phyloP scores from a whole-genome alignment of 495 filamentous ascomycete genomes.

The Evernia prunastri region DNA sequence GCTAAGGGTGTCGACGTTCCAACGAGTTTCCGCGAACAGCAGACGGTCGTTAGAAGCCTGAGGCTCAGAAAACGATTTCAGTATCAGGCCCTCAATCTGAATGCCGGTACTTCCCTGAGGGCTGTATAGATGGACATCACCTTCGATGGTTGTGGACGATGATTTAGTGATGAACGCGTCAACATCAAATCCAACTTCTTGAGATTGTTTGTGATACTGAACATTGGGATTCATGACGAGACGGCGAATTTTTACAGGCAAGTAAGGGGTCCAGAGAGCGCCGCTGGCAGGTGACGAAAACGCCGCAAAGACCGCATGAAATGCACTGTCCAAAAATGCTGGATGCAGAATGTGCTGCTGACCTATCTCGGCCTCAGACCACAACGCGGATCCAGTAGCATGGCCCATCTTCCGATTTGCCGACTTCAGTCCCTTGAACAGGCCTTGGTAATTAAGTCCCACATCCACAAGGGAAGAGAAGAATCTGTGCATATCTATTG shows the following conservation, averaged over 20 bases:
- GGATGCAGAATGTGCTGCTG: conserved; percentile 38
- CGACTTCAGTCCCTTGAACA: conserved; percentile 36
- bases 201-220: conserved; percentile 1
- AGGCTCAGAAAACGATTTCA: not conserved
- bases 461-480: conserved; percentile 40
- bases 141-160: not conserved
- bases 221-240: not conserved
- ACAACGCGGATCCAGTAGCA: conserved; percentile 33
- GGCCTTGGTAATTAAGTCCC: conserved; percentile 38
- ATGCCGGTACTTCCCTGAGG: not conserved
- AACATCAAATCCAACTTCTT: not conserved
- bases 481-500: conserved; percentile 34
- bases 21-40: not conserved
- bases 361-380: conserved; percentile 28
- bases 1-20: not conserved
- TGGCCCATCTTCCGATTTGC: conserved; percentile 42
- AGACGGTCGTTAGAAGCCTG: not conserved
- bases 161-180: not conserved
- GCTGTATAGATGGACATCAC: not conserved
- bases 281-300: conserved; percentile 40
- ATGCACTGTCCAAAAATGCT: conserved; percentile 40
- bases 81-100: not conserved
- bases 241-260: conserved; percentile 16
- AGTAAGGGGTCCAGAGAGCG: conserved; percentile 16
- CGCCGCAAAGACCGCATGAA: conserved; percentile 41